Evolutionary conservation across 1,284 basidiomycete genomes (phyloP), one percentile per base, ranked within the genome.

Genomic region (Malassezia restricta): DNA sequence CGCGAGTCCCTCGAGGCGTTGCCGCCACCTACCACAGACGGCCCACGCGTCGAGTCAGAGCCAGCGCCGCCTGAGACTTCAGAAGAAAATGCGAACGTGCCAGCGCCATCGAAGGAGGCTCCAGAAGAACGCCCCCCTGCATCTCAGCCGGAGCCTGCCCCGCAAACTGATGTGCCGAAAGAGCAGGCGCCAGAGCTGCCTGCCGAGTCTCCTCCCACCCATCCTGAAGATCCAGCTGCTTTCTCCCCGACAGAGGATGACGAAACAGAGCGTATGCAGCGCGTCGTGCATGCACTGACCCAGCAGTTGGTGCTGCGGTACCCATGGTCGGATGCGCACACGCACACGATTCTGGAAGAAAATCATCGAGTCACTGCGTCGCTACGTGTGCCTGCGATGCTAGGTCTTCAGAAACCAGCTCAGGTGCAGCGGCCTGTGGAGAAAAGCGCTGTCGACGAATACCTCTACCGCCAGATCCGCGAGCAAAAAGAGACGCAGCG

Each of bases 231-330:
- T 15, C 20, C 20, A 24, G 20, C 20, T 24, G 20, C 20, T 2
- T 24, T 4, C 20, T 2, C 20, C 20, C 2, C 15, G 11, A 35
- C 33, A 15, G 11, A 11, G 15, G 11, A 15, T 35, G 3, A 35
- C 2, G 33, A 35, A 35, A 5, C 33, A 35, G 33, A 35, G 15
- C 27, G 32, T 11, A 28, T 29, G 49, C 41, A 33, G 28, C 15
- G 24, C 27, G 43, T 41, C 14, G 38, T 49, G 3, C n/a, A 43
- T 9, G 17, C 47, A 15, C 17, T 54, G 30, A 39, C 48, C 8
- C 20, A 45, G 39, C 53, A 50, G 39, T 39, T 55, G 9, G n/a
- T 46, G 11, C 20, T 27, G 6, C 27, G 30, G 24, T 47, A 43
- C 31, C 51, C 51, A 3, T 44, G 45, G 9, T 14, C 31, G 5